Percentiles rank a stretch among this genome's conserved stretches.
Evolutionary conservation across 306 rosid genomes (phyloP).

Genomic region (Astragalus membranaceus): DNA sequence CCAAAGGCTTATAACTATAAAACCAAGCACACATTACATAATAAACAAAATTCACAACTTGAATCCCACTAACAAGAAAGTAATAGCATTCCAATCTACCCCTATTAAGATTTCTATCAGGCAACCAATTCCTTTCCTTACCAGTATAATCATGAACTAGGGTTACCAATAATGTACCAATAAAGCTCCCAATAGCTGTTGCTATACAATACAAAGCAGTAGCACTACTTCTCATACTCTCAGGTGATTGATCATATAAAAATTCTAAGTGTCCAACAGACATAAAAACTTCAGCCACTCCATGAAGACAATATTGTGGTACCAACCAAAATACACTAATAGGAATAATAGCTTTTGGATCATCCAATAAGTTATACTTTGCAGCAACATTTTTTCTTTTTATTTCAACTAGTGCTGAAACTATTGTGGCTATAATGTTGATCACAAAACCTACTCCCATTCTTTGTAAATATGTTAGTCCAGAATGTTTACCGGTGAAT

Average conservation of each 20-base stretch:
- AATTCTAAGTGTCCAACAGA: slow-evolving; percentile 71
- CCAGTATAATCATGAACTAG: slow-evolving; percentile 43
- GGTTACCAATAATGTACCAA: slow-evolving; percentile 43
- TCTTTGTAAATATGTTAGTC: slow-evolving; percentile 35
- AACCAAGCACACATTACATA: slow-evolving; percentile 20
- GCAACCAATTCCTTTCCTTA: slow-evolving; percentile 51
- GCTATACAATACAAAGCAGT: slow-evolving; percentile 50
- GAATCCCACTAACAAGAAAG: slow-evolving; percentile 54
- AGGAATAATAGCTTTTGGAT: background rate
- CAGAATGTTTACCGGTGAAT: slow-evolving; percentile 49
- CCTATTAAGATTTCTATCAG: slow-evolving; percentile 3
- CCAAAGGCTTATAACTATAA: slow-evolving; percentile 21
- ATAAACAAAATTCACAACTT: slow-evolving; percentile 42
- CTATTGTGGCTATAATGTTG: slow-evolving; percentile 48
- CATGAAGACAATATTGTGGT: slow-evolving; percentile 46
- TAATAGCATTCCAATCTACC: slow-evolving; percentile 68
- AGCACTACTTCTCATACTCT: slow-evolving; percentile 65
- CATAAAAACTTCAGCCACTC: slow-evolving; percentile 58
- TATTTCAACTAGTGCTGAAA: slow-evolving; percentile 50
- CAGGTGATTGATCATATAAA: slow-evolving; percentile 70
- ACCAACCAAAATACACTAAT: background rate
- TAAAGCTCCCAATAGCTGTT: slow-evolving; percentile 39
- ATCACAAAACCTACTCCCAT: slow-evolving; percentile 62
- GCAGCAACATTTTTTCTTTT: slow-evolving; percentile 34
- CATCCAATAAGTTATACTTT: background rate